Conservation (phyloP, 176 grass and related monocot species). For the Elaeis guineensis region DNA sequence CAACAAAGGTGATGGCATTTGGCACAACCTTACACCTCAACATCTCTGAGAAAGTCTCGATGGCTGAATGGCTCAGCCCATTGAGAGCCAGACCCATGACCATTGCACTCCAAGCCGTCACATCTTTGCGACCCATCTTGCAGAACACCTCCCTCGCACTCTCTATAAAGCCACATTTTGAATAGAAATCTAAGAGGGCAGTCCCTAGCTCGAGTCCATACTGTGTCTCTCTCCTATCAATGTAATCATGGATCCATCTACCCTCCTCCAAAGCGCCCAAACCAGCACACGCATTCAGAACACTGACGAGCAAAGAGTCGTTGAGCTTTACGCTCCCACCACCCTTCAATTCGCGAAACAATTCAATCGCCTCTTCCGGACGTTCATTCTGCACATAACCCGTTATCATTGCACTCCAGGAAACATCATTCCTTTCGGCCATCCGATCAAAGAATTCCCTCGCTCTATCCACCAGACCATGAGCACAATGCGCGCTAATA, state of each 20-base stretch:
- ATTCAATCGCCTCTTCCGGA: constrained; percentile 6
- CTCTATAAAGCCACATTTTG: constrained; percentile 11
- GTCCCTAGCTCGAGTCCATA: constrained; percentile 12
- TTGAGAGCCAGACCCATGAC: constrained; percentile 12
- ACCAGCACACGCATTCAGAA: constrained; percentile 5
- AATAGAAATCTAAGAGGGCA: constrained; percentile 10
- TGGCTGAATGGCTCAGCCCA: neutral
- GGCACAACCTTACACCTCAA: neutral
- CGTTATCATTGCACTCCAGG: constrained; percentile 13
- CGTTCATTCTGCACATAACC: constrained; percentile 11
- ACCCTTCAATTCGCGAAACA: constrained; percentile 5
- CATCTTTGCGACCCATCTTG: constrained; percentile 4
- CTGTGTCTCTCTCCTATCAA: neutral
- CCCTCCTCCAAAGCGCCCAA: constrained; percentile 8
- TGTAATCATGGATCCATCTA: constrained; percentile 3
- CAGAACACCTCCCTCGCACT: constrained; percentile 6
- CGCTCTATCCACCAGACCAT: constrained; percentile 7
- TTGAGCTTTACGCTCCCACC: neutral
- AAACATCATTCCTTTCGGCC: constrained; percentile 6
- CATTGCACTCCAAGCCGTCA: constrained; percentile 12
- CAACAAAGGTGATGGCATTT: constrained; percentile 8
- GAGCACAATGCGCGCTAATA: neutral
- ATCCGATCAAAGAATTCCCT: constrained; percentile 1
- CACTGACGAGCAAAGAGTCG: constrained; percentile 3
- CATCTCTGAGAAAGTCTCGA: constrained; percentile 1